Evolutionary conservation across 257 asterid species (phyloP).

Genomic region (Nemophila menziesii): DNA sequence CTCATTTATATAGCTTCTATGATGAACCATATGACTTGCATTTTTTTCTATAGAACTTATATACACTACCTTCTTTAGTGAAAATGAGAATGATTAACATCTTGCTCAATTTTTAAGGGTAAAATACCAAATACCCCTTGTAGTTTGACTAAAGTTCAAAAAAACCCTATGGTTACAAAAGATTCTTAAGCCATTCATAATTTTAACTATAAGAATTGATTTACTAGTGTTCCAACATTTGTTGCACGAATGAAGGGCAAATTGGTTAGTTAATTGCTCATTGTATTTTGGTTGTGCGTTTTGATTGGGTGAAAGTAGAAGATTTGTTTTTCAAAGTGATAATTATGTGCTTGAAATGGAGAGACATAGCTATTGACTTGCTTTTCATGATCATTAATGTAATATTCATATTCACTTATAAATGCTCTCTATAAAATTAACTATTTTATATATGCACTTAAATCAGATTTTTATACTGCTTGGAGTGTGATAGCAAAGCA

Average conservation of each 20-base stretch:
- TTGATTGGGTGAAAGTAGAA: not conserved
- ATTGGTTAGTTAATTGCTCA: not conserved
- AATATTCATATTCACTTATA: constrained; percentile 1
- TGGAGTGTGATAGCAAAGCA: constrained; percentile 82
- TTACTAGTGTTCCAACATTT: not conserved
- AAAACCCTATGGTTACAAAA: not conserved
- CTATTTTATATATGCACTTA: constrained; percentile 13
- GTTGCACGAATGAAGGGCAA: not conserved
- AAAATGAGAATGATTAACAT: not conserved
- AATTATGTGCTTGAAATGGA: not conserved
- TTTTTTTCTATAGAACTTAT: too few relatives aligned
- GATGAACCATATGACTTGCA: not conserved
- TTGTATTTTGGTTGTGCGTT: not conserved
- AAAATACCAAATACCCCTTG: too few relatives aligned
- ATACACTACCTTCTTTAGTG: too few relatives aligned
- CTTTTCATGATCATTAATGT: not conserved
- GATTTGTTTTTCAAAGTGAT: not conserved
- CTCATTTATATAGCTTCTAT: not conserved
- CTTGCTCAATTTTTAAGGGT: not conserved
- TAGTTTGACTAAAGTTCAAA: too few relatives aligned
- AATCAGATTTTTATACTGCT: constrained; percentile 90
- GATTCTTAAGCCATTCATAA: not conserved
- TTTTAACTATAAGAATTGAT: not conserved
- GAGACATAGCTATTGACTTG: not conserved
- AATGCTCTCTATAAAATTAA: constrained; percentile 7